Evolutionary conservation across 768 basidiomycete genomes (phyloP).

Genomic region (Leucosporidium scottii): DNA sequence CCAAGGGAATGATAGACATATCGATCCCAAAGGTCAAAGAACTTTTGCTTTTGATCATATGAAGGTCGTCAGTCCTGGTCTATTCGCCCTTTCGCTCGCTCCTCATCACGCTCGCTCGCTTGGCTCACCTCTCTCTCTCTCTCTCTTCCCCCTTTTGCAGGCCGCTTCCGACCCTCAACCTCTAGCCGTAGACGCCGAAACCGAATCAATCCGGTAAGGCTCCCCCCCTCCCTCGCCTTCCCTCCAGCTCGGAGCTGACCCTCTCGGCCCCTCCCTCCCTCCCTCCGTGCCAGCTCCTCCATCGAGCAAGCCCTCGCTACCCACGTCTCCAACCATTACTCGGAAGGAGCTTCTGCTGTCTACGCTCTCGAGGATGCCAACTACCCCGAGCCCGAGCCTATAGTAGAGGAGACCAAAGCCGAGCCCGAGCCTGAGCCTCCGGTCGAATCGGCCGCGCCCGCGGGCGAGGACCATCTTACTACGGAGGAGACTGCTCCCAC

Average conservation of each 20-base stretch:
- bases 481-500: not conserved
- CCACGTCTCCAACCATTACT: slow-evolving; percentile 74
- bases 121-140: not conserved
- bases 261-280: too few species aligned
- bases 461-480: not conserved
- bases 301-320: slow-evolving; percentile 60
- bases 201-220: not conserved
- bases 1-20: slow-evolving; percentile 54
- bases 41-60: slow-evolving; percentile 81
- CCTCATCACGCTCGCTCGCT: not conserved
- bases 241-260: too few species aligned
- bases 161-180: slow-evolving; percentile 3
- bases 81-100: not conserved
- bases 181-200: not conserved
- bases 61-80: slow-evolving; percentile 12
- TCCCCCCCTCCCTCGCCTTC: too few species aligned
- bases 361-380: slow-evolving; percentile 47
- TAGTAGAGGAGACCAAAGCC: too few species aligned
- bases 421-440: not conserved
- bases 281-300: slow-evolving; percentile 49
- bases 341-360: slow-evolving; percentile 67
- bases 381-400: slow-evolving; percentile 10
- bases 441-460: not conserved
- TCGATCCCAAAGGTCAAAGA: slow-evolving; percentile 68
- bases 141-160: too few species aligned